Evolutionary conservation across 257 asterid genomes (phyloP).

Genomic region (Penstemon barbatus): DNA sequence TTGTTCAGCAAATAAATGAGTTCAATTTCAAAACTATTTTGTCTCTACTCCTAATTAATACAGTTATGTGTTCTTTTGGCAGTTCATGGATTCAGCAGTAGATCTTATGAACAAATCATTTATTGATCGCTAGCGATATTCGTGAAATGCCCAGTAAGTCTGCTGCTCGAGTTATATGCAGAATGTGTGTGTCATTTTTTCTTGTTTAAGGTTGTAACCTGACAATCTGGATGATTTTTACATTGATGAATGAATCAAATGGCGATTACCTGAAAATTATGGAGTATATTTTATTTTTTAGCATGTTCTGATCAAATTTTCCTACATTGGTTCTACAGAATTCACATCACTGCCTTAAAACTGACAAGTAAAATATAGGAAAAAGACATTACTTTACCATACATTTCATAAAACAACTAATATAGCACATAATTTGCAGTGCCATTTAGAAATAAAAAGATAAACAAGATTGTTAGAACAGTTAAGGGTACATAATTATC

Average conservation of each 20-base stretch:
- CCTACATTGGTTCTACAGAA: neutral
- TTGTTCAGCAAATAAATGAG: neutral
- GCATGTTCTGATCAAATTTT: neutral
- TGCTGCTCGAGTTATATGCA: constrained; percentile 7
- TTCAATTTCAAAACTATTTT: neutral
- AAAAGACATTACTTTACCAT: neutral
- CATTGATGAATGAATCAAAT: constrained; percentile 32
- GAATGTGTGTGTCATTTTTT: constrained; percentile 14
- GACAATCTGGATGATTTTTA: constrained; percentile 21
- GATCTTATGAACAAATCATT: constrained; percentile 74
- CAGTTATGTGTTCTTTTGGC: constrained; percentile 26
- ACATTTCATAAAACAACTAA: neutral
- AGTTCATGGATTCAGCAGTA: constrained; percentile 91
- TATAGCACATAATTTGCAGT: neutral
- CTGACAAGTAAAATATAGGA: neutral
- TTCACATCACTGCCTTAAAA: neutral
- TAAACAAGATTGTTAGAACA: neutral
- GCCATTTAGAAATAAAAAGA: neutral
- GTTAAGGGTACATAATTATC: constrained; percentile 18
- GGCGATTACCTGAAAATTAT: neutral
- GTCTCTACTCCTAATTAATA: constrained; percentile 6
- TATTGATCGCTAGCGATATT: constrained; percentile 51
- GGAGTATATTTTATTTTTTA: neutral
- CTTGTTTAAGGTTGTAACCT: constrained; percentile 22
- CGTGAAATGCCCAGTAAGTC: neutral